Percentiles rank a stretch among this genome's conserved stretches.
Conservation (phyloP, 805 yeast genomes). For the Danielozyma ontarioensis region DNA sequence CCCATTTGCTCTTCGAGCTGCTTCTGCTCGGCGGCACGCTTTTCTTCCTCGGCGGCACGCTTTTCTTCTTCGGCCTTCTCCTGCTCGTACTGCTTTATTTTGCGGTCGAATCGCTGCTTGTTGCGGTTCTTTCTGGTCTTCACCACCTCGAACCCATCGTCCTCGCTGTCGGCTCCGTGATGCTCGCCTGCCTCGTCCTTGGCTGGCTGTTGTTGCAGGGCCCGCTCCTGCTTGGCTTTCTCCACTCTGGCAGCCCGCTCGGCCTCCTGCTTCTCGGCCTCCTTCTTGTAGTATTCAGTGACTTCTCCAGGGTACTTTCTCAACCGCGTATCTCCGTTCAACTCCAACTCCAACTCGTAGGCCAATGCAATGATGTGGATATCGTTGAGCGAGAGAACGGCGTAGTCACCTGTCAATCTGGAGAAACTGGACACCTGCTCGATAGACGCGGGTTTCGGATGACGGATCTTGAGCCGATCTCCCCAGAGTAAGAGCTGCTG, state of each 20-base stretch:
- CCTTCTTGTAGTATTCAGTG: slow-evolving; percentile 18
- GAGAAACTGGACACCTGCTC: slow-evolving; percentile 72
- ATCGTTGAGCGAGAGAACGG: slow-evolving; percentile 88
- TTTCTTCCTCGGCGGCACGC: neutral
- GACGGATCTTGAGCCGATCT: slow-evolving; percentile 62
- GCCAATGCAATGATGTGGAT: slow-evolving; percentile 87
- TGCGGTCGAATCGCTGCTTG: neutral
- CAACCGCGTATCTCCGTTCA: slow-evolving; percentile 66
- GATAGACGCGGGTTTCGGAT: slow-evolving; percentile 65
- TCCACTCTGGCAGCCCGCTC: slow-evolving; percentile 2
- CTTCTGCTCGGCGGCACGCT: slow-evolving; percentile 2
- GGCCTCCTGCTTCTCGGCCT: slow-evolving; percentile 9
- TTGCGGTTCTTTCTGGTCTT: neutral
- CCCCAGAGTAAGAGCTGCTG: slow-evolving; percentile 78
- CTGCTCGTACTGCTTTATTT: neutral
- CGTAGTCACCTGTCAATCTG: slow-evolving; percentile 82
- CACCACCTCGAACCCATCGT: slow-evolving; percentile 4
- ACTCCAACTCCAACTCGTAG: slow-evolving; percentile 76
- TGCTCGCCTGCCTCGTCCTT: slow-evolving; percentile 5
- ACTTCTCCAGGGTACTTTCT: slow-evolving; percentile 70
- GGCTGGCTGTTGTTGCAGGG: slow-evolving; percentile 4
- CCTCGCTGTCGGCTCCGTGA: slow-evolving; percentile 6
- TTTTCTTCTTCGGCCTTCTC: neutral
- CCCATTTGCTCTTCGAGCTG: no score
- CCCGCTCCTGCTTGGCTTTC: no score